Conservation (phyloP, 768 basidiomycete genomes). For the Artomyces pyxidatus region DNA sequence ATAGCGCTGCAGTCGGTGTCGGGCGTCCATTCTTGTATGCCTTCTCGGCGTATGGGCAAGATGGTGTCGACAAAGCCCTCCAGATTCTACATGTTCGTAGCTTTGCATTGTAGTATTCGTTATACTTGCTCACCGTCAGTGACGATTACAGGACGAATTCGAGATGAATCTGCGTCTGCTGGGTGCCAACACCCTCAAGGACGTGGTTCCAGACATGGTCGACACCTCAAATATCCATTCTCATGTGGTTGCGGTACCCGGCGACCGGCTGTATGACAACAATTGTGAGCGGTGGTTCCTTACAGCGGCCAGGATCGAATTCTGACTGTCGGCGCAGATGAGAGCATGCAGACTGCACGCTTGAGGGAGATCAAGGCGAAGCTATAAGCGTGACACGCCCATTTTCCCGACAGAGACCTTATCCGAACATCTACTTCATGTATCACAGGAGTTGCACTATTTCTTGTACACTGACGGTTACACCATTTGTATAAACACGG, state of each 20-base stretch:
- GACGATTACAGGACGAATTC: conserved; percentile 71
- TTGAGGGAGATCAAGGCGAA: conserved; percentile 26
- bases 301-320: not conserved
- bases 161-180: conserved; percentile 96
- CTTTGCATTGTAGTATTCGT: not conserved
- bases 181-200: conserved; percentile 72
- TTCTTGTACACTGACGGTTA: too few relatives aligned
- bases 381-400: conserved; percentile 30
- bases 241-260: conserved; percentile 62
- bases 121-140: conserved; percentile 1
- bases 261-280: conserved; percentile 62
- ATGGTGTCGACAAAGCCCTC: conserved; percentile 78
- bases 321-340: conserved; percentile 24
- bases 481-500: too few relatives aligned
- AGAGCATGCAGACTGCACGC: conserved; percentile 34
- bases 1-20: conserved; percentile 48
- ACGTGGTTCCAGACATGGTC: conserved; percentile 85
- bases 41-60: conserved; percentile 80
- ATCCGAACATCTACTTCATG: too few relatives aligned
- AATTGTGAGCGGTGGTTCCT: conserved; percentile 57
- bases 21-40: conserved; percentile 87
- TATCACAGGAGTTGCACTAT: too few relatives aligned
- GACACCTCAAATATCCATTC: conserved; percentile 63
- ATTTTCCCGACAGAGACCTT: too few relatives aligned
- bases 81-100: conserved; percentile 61